A percentile compares a stretch with the other conserved stretches of the same genome.
These are phyloP conservation scores for Stellera chamaejasme DNA, from an alignment of 345 rosid species.

Conservation along the genomic window DNA sequence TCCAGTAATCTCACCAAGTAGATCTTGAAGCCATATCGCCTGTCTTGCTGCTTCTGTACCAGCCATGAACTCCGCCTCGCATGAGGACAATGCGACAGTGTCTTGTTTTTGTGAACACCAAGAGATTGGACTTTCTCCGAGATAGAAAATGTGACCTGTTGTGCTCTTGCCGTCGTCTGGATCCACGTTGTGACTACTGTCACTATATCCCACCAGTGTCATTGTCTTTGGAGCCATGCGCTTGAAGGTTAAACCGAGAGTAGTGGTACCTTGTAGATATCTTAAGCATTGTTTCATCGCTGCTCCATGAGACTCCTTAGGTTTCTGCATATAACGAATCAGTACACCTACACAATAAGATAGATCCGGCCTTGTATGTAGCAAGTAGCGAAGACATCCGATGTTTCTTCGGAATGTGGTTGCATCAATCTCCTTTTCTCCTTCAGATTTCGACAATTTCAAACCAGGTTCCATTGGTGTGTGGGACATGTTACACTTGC, in stretches of 20 bases:
- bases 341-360: no score
- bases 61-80: slow-evolving; percentile 4
- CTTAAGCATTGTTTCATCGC: neutral
- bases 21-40: neutral
- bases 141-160: neutral
- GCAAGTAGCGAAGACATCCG: neutral
- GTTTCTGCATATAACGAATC: no score
- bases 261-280: neutral
- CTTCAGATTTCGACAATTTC: neutral
- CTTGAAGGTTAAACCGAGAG: neutral
- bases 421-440: neutral
- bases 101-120: neutral
- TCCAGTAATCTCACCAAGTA: neutral
- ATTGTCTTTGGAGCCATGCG: neutral
- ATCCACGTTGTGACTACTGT: neutral
- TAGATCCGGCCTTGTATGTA: no score
- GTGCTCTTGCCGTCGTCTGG: neutral
- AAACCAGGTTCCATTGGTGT: neutral
- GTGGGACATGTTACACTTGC: neutral
- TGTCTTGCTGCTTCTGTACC: neutral
- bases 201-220: neutral
- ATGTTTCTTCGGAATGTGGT: neutral
- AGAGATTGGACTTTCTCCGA: neutral
- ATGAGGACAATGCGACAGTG: neutral
- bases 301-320: neutral